Base-by-base conservation (phyloP, 2,329 filamentous ascomycete genomes). In the Aspergillus luchuensis region DNA sequence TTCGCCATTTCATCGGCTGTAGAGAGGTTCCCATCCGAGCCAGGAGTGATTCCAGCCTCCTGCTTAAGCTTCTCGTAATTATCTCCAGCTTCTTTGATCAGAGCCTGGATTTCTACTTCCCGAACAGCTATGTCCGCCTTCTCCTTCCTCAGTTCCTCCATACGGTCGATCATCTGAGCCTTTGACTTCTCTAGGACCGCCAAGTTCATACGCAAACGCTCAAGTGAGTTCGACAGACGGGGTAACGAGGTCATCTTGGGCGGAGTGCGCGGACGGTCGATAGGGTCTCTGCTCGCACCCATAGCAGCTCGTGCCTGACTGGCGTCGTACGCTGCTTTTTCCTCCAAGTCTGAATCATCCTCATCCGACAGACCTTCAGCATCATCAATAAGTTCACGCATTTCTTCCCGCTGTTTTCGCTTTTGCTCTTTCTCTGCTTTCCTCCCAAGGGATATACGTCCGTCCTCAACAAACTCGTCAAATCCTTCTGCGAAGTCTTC, bases 401-500 rank as follows among this genome's bases (percentile, higher is more conserved):
- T 97, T 67, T 92, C 88, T 59, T 87, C 85, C 30, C 91, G 86
- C 30, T 91, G 86, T 48, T 84, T 84, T 56, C 82, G 83, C 52
- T 85, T 76, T 49, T 84, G 89, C 67, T 92, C 91, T 19, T 85
- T 86, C 76, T 95, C 91, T 0, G 92, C 92, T 62, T 90, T 91
- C 63, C 84, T 87, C 36, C 92, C 91, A 0, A 97, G 81, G 1
- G 91, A 86, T 8, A 97, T 85, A 7, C 87, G 86, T 8, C 91
- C 92, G 71, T 97, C 91, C 43, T 95, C 91, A 8, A 95, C 91
- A 69, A 91, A 97, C 57, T 94, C 89, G 62, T 98, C 94, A 68
- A 96, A 98, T 0, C 92, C 93, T 78, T 98, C 95, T 39, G 91
- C 91, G 0, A 97, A 84, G 70, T 98, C 92, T 72, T 98, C 94